Evolutionary conservation across 305 asterid species (phyloP), one percentile per base, ranked within the genome.

Genomic region (Striga hermonthica): DNA sequence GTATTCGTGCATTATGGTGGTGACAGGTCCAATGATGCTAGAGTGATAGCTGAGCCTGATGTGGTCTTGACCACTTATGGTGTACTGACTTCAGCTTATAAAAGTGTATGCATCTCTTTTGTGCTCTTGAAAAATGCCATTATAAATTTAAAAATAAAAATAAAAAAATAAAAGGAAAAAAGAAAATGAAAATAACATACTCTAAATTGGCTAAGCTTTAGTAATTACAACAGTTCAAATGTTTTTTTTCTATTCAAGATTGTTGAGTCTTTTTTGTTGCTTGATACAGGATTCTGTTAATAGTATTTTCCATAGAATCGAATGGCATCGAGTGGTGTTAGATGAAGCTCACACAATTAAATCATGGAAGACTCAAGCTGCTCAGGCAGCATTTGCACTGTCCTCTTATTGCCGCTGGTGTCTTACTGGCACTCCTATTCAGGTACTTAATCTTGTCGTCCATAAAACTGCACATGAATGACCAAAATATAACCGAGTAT

Each of bases 261-360:
- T 37, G 38, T 14, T 36, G 49, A 56, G 5, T 67, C 22, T 1
- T 55, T 63, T 54, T 44, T 57, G 3, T 65, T 67, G 53, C 35
- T 13, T 64, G 62, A 49, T 66, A 34, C 79, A 87, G 97, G 88
- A 82, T 45, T 64, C 34, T 37, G 36, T 53, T n/a, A 61, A 79
- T 57, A 87, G 91, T 84, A 85, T 90, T 64, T 90, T 85, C 74
- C 91, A 90, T 68, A 74, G 65, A 70, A 91, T 90, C 55, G 97
- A 83, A 58, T 90, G 97, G 97, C 79, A 85, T 62, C 84, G 97
- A 3, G 84, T 90, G 66, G 97, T 90, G 52, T 74, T 90, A 49
- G 97, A 90, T 65, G 97, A 90, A 78, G 97, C 97, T 55, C 97
- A 90, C 80, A 90, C 79, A 35, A 90, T 87, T 38, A 90, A 90